Evolutionary conservation across 2,329 filamentous ascomycete genomes (phyloP).

Genomic region (Aspergillus aculeatinus): DNA sequence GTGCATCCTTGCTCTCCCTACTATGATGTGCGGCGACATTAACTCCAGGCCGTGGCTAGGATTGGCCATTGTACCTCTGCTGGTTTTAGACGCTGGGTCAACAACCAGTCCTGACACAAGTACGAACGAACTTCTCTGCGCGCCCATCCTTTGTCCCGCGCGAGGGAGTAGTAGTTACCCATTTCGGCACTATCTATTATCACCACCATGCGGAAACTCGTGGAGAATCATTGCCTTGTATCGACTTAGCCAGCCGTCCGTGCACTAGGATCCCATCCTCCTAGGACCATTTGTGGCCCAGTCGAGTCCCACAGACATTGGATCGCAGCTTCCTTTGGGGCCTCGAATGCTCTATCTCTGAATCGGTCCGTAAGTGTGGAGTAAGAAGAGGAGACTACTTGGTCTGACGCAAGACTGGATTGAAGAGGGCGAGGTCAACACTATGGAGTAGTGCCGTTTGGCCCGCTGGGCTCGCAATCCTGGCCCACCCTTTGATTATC

Average conservation of each 20-base stretch:
- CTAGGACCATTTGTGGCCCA: slow-evolving; percentile 1
- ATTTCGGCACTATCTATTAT: slow-evolving; percentile 2
- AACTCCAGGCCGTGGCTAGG: background rate
- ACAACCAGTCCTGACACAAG: slow-evolving; percentile 1
- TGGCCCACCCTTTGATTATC: slow-evolving; percentile 14
- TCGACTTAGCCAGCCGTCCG: slow-evolving; percentile 1
- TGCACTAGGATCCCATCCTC: background rate
- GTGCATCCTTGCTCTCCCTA: background rate
- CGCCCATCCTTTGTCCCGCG: background rate
- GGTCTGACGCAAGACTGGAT: background rate
- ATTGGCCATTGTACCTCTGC: background rate
- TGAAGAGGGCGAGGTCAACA: slow-evolving; percentile 4
- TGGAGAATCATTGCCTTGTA: slow-evolving; percentile 2
- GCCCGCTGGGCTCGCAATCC: slow-evolving; percentile 15
- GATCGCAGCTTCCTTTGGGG: background rate
- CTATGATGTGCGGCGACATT: background rate
- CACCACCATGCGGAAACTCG: slow-evolving; percentile 6
- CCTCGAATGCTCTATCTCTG: background rate
- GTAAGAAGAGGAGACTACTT: slow-evolving; percentile 2
- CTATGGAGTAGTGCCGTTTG: slow-evolving; percentile 23
- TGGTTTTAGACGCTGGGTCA: background rate
- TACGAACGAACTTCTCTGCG: slow-evolving; percentile 1
- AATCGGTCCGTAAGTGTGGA: background rate
- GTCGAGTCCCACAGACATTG: slow-evolving; percentile 5
- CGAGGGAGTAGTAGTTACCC: background rate